Evolutionary conservation across 257 asterid species (phyloP), one percentile per base, ranked within the genome.

Genomic region (Verbena officinalis): DNA sequence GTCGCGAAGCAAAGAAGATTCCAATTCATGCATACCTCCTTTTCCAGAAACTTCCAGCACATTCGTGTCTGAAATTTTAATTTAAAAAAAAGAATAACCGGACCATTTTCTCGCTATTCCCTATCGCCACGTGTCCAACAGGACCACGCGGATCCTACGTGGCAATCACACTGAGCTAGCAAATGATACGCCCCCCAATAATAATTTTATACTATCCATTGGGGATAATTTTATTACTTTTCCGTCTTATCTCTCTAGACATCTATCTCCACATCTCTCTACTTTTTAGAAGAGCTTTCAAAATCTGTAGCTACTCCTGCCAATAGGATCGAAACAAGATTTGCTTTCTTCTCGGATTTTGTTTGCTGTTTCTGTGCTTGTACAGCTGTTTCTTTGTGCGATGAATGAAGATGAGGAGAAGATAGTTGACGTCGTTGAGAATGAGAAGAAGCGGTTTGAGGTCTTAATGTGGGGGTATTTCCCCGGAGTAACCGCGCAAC

Each of bases 391-490:
- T 5, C 10, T 36, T 17, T 2, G 43, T 62, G 75, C 66, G 17
- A 86, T 84, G 91, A 80, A 64, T 36, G 80, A 73, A 54, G 74
- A 14, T 56, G 78, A 36, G 58, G 74, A 31, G 63, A 33, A 13
- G 68, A 50, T 21, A 27, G 69, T 44, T 15, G 50, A 30, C 39
- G 75, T 58, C 38, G 75, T 16, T 20, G 44, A 42, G 55, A 53
- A 15, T 39, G 33, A 54, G 39, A 48, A 40, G 78, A 78, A 56
- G 64, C 72, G 68, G 75, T 46, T 48, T 53, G 81, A 68, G 76
- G 85, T 86, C 77, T 70, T 88, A 63, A 81, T 86, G 91, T 81
- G 88, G 78, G 96, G 96, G 8, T 86, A 88, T 72, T 79, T 88
- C 48, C 96, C 95, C 4, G 95, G 96, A 64, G 68, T 75, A 17